Evolutionary conservation across 2,329 filamentous ascomycete genomes (phyloP).

Genomic region (Ceratocystis harringtonii): DNA sequence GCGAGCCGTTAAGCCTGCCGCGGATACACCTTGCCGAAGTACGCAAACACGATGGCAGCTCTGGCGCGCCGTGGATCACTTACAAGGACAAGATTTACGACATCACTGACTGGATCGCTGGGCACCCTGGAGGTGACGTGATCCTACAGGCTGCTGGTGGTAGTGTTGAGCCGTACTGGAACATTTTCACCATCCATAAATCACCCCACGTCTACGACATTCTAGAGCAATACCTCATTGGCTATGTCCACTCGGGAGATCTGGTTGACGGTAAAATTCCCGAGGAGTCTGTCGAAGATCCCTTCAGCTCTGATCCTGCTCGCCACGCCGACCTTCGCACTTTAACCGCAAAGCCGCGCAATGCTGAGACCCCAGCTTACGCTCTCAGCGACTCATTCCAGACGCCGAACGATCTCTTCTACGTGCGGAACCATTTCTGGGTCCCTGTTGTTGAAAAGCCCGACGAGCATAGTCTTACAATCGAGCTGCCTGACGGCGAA

Average conservation of each 20-base stretch:
- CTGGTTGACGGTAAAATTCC: constrained; percentile 42
- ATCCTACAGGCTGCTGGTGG: constrained; percentile 51
- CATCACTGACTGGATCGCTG: constrained; percentile 52
- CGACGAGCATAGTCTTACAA: constrained; percentile 32
- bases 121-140: constrained; percentile 52
- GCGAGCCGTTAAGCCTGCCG: constrained; percentile 30
- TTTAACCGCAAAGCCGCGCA: constrained; percentile 41
- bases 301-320: constrained; percentile 39
- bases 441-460: constrained; percentile 33
- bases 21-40: constrained; percentile 37
- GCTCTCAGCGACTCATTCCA: constrained; percentile 36
- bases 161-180: constrained; percentile 52
- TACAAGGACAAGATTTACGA: constrained; percentile 51
- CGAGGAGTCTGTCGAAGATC: constrained; percentile 42
- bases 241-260: constrained; percentile 43
- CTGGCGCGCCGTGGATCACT: constrained; percentile 47
- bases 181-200: constrained; percentile 56
- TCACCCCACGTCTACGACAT: constrained; percentile 49
- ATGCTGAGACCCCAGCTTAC: constrained; percentile 42
- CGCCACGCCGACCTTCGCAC: constrained; percentile 37
- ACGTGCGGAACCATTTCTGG: constrained; percentile 50
- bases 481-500: constrained; percentile 42
- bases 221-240: constrained; percentile 48
- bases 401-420: constrained; percentile 42
- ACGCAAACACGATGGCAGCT: constrained; percentile 37